Evolutionary conservation across 768 basidiomycete genomes (phyloP).

Genomic region (Podaxis sp.): DNA sequence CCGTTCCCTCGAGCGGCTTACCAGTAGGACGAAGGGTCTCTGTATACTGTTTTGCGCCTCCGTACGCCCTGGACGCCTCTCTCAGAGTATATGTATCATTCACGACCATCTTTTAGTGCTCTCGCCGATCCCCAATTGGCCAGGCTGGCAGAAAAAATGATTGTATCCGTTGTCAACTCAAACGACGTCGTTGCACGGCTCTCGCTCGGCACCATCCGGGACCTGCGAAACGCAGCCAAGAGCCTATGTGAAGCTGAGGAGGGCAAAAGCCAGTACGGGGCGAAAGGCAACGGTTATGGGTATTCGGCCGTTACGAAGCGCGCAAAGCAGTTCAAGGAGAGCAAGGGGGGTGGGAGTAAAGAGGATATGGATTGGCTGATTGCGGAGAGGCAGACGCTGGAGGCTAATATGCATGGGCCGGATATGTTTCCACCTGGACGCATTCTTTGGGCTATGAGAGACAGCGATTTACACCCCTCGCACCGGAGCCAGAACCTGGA

Average conservation of each 20-base stretch:
- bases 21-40: conserved; percentile 64
- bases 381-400: conserved; percentile 77
- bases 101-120: conserved; percentile 38
- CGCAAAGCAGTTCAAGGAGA: conserved; percentile 62
- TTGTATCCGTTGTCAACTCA: conserved; percentile 79
- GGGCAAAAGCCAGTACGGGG: conserved; percentile 16
- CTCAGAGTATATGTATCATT: neutral
- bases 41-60: conserved; percentile 79
- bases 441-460: conserved; percentile 77
- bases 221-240: conserved; percentile 69
- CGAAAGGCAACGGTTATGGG: conserved; percentile 40
- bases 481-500: conserved; percentile 34
- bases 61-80: conserved; percentile 41
- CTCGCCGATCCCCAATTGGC: conserved; percentile 60
- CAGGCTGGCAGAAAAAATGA: conserved; percentile 56
- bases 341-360: conserved; percentile 35
- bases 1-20: conserved; percentile 63
- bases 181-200: conserved; percentile 80
- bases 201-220: conserved; percentile 73
- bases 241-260: conserved; percentile 79
- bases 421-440: conserved; percentile 76
- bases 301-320: conserved; percentile 44
- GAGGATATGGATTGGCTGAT: conserved; percentile 70
- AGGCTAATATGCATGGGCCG: conserved; percentile 78
- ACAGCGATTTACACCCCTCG: conserved; percentile 63